Percentiles rank a stretch among this genome's conserved stretches.
These are phyloP conservation scores for Fusarium sp. DNA, from an alignment of 2,329 filamentous ascomycete genomes.

Conservation along the genomic window DNA sequence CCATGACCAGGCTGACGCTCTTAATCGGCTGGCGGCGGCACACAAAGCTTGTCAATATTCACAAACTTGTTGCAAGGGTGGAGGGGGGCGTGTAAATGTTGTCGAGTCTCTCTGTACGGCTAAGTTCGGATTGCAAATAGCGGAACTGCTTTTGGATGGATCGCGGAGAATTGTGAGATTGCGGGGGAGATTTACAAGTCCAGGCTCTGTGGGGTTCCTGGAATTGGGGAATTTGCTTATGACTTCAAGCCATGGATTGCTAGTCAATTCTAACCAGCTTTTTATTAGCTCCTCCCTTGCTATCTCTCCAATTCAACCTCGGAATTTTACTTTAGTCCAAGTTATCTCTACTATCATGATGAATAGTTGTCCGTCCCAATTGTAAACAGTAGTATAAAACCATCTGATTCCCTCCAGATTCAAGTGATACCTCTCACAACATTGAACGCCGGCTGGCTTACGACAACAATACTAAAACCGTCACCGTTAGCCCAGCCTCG, in stretches of 20 bases:
- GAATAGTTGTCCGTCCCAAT: neutral
- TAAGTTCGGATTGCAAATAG: slow-evolving; percentile 49
- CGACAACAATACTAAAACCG: slow-evolving; percentile 9
- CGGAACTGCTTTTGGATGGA: slow-evolving; percentile 41
- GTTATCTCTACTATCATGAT: neutral
- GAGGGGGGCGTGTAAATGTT: slow-evolving; percentile 11
- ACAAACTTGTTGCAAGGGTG: slow-evolving; percentile 15
- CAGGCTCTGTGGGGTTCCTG: slow-evolving; percentile 32
- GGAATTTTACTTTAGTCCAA: neutral
- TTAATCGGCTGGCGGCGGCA: slow-evolving; percentile 46
- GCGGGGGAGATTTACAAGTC: slow-evolving; percentile 18
- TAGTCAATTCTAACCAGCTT: neutral
- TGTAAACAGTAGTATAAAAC: neutral
- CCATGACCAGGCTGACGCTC: slow-evolving; percentile 32
- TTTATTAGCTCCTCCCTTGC: neutral
- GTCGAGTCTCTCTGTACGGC: slow-evolving; percentile 30
- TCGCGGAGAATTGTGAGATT: slow-evolving; percentile 26
- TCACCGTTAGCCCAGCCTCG: slow-evolving; percentile 26
- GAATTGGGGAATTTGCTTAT: slow-evolving; percentile 7
- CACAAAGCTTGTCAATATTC: slow-evolving; percentile 39
- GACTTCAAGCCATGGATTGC: neutral
- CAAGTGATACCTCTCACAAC: neutral
- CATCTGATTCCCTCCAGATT: neutral
- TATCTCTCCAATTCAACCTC: neutral
- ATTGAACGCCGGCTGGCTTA: slow-evolving; percentile 11